phyloP scores from a whole-genome alignment of 2,329 filamentous ascomycete genomes.

The Colletotrichum horii region DNA sequence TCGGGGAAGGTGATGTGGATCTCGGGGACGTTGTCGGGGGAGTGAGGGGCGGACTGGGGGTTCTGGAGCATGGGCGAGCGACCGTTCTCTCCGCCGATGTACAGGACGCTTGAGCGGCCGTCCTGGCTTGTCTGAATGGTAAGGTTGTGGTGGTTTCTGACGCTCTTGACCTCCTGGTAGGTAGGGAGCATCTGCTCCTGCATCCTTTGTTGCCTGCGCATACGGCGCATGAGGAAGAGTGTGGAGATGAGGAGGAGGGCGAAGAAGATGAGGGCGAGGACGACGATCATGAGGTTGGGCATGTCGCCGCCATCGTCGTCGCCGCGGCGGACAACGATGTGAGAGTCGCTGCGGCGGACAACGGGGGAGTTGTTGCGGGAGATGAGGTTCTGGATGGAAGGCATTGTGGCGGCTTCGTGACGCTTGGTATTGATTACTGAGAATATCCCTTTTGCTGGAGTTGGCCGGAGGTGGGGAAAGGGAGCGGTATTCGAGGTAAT shows the following conservation, averaged over 20 bases:
- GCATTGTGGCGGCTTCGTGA: conserved; percentile 32
- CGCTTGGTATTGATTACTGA: not conserved
- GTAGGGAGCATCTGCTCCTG: conserved; percentile 66
- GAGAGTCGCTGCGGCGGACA: conserved; percentile 23
- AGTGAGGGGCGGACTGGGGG: conserved; percentile 75
- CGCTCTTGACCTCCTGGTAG: conserved; percentile 67
- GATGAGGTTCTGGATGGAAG: conserved; percentile 41
- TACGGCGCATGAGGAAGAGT: conserved; percentile 76
- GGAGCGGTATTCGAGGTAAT: conserved; percentile 10
- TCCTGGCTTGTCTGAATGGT: conserved; percentile 61
- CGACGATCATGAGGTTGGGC: conserved; percentile 78
- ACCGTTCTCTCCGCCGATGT: conserved; percentile 77
- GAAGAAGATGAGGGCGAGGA: conserved; percentile 80
- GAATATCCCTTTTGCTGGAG: not conserved
- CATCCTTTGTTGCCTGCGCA: conserved; percentile 52
- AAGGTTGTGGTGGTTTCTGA: conserved; percentile 58
- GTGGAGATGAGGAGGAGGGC: conserved; percentile 70
- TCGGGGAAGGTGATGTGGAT: conserved; percentile 99
- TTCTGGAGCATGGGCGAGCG: conserved; percentile 73
- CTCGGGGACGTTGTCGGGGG: conserved; percentile 85
- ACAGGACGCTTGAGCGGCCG: conserved; percentile 72
- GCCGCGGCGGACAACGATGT: conserved; percentile 39
- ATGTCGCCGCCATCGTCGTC: conserved; percentile 60
- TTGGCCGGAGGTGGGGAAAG: not conserved
- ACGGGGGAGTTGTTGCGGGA: conserved; percentile 50